Evolutionary conservation across 2,329 filamentous ascomycete species (phyloP).

Genomic region (Trichoderma polysporum): DNA sequence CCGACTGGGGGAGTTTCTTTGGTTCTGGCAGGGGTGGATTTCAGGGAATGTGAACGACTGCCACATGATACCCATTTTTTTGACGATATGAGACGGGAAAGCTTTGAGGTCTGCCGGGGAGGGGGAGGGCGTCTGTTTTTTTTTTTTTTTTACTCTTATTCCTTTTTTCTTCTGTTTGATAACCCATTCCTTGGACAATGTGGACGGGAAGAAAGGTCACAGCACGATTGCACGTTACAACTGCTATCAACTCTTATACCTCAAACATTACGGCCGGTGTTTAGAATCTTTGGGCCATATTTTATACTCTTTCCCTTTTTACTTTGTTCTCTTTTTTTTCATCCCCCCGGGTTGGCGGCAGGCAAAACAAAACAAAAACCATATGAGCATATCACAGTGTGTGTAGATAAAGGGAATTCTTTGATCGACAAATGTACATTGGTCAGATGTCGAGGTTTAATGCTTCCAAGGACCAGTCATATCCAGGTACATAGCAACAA

Average conservation of each 20-base stretch:
- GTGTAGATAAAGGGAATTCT: not conserved
- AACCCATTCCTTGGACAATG: constrained; percentile 11
- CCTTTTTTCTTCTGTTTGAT: not conserved
- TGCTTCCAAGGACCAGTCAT: not conserved
- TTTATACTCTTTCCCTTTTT: not conserved
- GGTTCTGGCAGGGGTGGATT: constrained; percentile 44
- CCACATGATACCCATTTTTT: constrained; percentile 42
- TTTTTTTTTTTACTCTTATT: not conserved
- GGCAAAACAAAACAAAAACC: not conserved
- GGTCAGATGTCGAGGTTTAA: not conserved
- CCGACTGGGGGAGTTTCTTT: constrained; percentile 50
- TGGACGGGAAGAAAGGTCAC: not conserved
- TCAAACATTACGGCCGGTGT: constrained; percentile 13
- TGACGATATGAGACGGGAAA: constrained; percentile 29
- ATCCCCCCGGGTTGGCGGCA: not conserved
- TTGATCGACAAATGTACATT: constrained; percentile 6
- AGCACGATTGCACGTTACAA: not conserved
- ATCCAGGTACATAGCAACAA: not conserved
- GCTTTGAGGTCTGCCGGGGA: constrained; percentile 7
- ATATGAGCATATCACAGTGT: constrained; percentile 5
- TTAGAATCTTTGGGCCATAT: constrained; percentile 6
- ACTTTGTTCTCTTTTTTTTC: not conserved
- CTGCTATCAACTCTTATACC: constrained; percentile 5
- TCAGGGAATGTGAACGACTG: constrained; percentile 42
- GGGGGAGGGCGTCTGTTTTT: constrained; percentile 1